Percentiles rank a stretch among this genome's conserved stretches.
Evolutionary conservation across 1,139 yeast genomes (phyloP).

Genomic region (Diutina neorugosa): DNA sequence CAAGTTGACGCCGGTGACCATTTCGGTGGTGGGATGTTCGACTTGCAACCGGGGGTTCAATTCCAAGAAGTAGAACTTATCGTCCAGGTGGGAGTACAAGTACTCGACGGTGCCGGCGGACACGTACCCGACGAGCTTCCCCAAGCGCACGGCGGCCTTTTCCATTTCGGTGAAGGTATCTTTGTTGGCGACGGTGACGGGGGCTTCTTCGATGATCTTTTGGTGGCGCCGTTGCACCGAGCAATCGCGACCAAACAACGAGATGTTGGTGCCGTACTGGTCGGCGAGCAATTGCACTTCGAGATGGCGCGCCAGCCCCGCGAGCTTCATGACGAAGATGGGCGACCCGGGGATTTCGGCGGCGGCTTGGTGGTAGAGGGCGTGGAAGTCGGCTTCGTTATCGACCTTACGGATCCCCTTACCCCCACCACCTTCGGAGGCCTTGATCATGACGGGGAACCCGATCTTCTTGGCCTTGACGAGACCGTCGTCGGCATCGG

Average conservation of each 20-base stretch:
- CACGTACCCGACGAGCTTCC: constrained; percentile 92
- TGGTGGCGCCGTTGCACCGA: constrained; percentile 97
- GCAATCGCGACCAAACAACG: constrained; percentile 92
- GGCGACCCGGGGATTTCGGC: constrained; percentile 63
- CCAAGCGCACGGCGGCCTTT: constrained; percentile 91
- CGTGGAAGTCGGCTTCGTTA: constrained; percentile 56
- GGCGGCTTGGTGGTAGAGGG: constrained; percentile 11
- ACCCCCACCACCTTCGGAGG: constrained; percentile 99
- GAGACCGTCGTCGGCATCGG: constrained; percentile 77
- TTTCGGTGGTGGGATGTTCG: constrained; percentile 98
- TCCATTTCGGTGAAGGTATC: constrained; percentile 91
- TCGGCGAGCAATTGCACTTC: constrained; percentile 93
- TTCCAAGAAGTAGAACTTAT: constrained; percentile 90
- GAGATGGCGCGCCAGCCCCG: constrained; percentile 91
- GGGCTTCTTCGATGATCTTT: constrained; percentile 93
- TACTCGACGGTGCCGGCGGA: constrained; percentile 95
- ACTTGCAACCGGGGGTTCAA: constrained; percentile 97
- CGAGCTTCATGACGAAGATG: constrained; percentile 85
- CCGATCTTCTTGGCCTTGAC: constrained; percentile 76
- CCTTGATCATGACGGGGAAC: constrained; percentile 93
- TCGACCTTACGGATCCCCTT: constrained; percentile 88
- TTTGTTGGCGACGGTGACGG: constrained; percentile 35
- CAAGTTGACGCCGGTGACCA: constrained; percentile 95
- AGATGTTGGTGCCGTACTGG: constrained; percentile 90
- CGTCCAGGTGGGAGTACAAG: constrained; percentile 85